Evolutionary conservation across 129 eudicot species (phyloP), one percentile per base, ranked within the genome.

Genomic region (Ambrosia trifida): DNA sequence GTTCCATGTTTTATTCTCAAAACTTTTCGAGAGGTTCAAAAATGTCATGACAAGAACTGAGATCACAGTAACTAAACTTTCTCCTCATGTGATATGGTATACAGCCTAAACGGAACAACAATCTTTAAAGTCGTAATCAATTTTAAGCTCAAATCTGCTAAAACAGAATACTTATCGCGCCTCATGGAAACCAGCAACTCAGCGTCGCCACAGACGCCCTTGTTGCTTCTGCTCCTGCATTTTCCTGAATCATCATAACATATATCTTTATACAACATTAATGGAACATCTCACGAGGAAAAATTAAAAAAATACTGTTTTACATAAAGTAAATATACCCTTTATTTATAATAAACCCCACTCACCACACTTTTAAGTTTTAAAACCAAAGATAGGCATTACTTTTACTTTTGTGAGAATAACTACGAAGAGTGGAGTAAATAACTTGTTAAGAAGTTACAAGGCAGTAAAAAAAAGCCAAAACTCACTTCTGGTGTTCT

Each of bases 131-230:
- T 63, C 18, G 10, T 46, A 20, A 66, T 46, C 40, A 28, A 49
- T 63, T 36, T 63, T 17, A 0, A 28, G 35, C 49, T 63, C 52
- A 18, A 50, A 61, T 31, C 61, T 33, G 69, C 51, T 20, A 59
- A 31, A 56, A 76, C 68, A 57, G 61, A 66, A 57, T 33, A 17
- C 30, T n/a, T 18, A 8, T 51, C 58, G 33, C 59, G 68, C 40
- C 59, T 65, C 49, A 72, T 47, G 33, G 32, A 31, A 72, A 58
- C 58, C 59, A 14, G 31, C 49, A 46, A 65, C 74, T 80, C 83
- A 84, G 47, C 84, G 88, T 57, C 84, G 78, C 90, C 95, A 88
- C 31, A 88, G 47, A 69, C 81, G 86, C 16, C 90, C 90, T 4
- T 78, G 90, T 61, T 85, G 84, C 76, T 72, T 80, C 66, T 88